Percentiles rank a stretch among this genome's conserved stretches.
These are phyloP conservation scores for Dalbergia cochinchinensis DNA, from an alignment of 306 rosid species.

Conservation along the genomic window DNA sequence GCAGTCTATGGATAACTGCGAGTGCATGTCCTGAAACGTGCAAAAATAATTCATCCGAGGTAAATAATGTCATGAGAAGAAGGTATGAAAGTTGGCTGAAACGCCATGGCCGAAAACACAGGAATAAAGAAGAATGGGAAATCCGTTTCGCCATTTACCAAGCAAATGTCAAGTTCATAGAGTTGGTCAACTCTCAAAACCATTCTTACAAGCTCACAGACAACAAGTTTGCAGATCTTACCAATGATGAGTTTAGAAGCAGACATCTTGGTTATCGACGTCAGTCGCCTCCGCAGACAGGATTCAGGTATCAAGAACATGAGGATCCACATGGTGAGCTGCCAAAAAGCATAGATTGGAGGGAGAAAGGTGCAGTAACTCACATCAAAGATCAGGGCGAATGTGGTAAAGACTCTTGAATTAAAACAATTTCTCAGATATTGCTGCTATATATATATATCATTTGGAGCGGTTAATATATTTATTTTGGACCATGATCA, in stretches of 20 bases:
- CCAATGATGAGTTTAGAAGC: constrained; percentile 61
- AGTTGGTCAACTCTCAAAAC: constrained; percentile 61
- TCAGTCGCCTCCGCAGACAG: neutral
- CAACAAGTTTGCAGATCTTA: constrained; percentile 74
- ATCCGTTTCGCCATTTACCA: constrained; percentile 65
- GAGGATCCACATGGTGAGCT: constrained; percentile 26
- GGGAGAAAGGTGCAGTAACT: constrained; percentile 69
- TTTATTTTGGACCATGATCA: no score
- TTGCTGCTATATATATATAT: no score
- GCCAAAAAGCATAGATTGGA: constrained; percentile 72
- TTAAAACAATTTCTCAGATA: neutral
- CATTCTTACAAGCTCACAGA: constrained; percentile 66
- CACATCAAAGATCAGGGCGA: constrained; percentile 74
- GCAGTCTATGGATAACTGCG: constrained; percentile 52
- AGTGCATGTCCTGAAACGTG: constrained; percentile 37
- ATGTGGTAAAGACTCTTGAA: constrained; percentile 66
- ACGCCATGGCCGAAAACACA: constrained; percentile 48
- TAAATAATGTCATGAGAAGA: constrained; percentile 43
- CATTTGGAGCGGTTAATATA: no score
- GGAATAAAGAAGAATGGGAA: constrained; percentile 58
- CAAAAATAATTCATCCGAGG: constrained; percentile 30
- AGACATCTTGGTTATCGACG: constrained; percentile 54
- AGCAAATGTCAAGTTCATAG: constrained; percentile 59
- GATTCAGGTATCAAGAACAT: constrained; percentile 46
- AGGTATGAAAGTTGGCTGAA: constrained; percentile 67